Percentiles rank a stretch among this genome's conserved stretches.
phyloP scores from a whole-genome alignment of 169 alveolate species.

The Eimeria brunetti region DNA sequence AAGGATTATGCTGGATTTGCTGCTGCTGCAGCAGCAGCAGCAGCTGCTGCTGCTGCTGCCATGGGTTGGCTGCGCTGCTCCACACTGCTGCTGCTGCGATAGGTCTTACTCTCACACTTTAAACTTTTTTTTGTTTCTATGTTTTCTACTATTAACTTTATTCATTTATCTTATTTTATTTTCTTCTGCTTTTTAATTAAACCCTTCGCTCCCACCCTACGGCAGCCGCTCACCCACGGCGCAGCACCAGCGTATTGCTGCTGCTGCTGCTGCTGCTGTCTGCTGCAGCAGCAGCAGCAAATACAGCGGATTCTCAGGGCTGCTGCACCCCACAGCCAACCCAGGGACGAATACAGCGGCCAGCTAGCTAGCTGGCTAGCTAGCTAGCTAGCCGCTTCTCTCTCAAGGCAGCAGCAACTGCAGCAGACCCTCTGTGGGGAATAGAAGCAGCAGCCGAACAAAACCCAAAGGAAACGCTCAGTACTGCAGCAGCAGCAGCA shows the following conservation, averaged over 20 bases:
- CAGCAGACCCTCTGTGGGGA: neutral
- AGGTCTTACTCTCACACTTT: neutral
- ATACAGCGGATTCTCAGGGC: too few relatives aligned
- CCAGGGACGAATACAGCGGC: too few relatives aligned
- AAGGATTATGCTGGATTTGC: conserved; percentile 11
- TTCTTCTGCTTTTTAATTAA: neutral
- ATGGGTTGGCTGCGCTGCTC: conserved; percentile 21
- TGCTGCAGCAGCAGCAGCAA: too few relatives aligned
- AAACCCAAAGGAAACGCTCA: neutral
- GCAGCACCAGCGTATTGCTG: neutral
- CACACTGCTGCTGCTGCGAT: conserved; percentile 29
- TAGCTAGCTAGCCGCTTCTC: too few relatives aligned
- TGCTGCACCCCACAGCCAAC: too few relatives aligned
- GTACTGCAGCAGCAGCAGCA: neutral
- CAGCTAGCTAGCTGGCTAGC: too few relatives aligned
- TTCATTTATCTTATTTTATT: neutral
- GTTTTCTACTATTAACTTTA: neutral
- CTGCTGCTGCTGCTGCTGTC: neutral
- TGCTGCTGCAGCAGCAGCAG: conserved; percentile 15
- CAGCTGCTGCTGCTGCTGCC: conserved; percentile 53
- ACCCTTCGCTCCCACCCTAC: neutral
- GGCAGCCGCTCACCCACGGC: neutral
- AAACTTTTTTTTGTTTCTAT: neutral
- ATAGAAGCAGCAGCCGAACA: neutral
- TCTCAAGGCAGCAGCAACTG: neutral